Evolutionary conservation across 495 filamentous ascomycete genomes (phyloP).

Genomic region (Penicillium atrosanguineum): DNA sequence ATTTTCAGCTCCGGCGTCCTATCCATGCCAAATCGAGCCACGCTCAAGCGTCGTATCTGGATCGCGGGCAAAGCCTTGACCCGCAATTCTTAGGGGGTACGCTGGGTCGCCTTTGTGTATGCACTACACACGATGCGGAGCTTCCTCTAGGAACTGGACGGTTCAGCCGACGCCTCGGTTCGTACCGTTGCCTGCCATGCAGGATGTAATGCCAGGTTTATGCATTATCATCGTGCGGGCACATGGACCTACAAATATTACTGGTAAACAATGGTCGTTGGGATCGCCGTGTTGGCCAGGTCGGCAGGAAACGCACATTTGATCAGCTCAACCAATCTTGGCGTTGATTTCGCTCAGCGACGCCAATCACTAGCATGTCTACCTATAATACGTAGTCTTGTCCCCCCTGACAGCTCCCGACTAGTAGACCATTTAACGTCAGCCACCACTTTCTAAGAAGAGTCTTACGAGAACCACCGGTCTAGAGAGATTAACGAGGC

Average conservation of each 20-base stretch:
- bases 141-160: neutral
- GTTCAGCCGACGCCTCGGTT: constrained; percentile 15
- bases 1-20: neutral
- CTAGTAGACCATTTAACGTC: neutral
- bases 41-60: neutral
- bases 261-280: too few species aligned
- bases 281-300: neutral
- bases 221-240: neutral
- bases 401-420: neutral
- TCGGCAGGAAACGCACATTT: neutral
- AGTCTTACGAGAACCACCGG: neutral
- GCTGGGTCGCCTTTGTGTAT: too few species aligned
- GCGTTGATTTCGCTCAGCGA: neutral
- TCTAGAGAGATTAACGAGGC: neutral
- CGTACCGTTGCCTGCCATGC: constrained; percentile 11
- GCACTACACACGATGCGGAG: neutral
- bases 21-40: neutral
- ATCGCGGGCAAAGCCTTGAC: neutral
- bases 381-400: too few species aligned
- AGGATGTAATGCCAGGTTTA: neutral
- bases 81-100: too few species aligned
- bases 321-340: neutral
- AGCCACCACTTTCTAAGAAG: neutral
- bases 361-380: too few species aligned
- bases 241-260: neutral